phyloP scores from a whole-genome alignment of 1,284 basidiomycete species.

The Ceratobasidium theobromae region DNA sequence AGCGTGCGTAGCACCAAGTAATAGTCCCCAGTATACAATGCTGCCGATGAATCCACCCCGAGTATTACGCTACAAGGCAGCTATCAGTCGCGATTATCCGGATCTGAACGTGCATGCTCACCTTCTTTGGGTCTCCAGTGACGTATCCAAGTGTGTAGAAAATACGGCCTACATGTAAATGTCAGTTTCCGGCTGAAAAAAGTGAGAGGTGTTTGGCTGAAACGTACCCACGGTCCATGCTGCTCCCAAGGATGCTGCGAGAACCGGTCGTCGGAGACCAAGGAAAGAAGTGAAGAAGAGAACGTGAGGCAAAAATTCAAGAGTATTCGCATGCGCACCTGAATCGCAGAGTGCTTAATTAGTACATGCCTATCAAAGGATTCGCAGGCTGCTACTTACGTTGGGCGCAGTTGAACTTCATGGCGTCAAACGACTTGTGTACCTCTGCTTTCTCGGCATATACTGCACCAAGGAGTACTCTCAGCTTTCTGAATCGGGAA shows the following conservation, averaged over 20 bases:
- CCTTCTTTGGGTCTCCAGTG: conserved; percentile 21
- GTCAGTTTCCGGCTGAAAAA: neutral
- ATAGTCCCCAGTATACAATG: neutral
- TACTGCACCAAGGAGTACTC: conserved; percentile 6
- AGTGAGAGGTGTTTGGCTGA: neutral
- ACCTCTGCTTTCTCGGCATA: conserved; percentile 35
- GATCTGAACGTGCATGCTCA: neutral
- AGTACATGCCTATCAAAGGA: neutral
- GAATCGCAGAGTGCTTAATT: neutral
- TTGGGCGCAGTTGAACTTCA: conserved; percentile 34
- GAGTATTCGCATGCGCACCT: conserved; percentile 22
- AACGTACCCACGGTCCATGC: conserved; percentile 1
- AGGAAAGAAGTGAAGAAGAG: conserved; percentile 17
- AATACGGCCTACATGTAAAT: neutral
- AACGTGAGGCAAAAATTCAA: conserved; percentile 10
- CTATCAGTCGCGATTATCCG: neutral
- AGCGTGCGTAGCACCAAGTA: neutral
- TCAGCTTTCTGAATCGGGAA: neutral
- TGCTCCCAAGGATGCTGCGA: conserved; percentile 23
- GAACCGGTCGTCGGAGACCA: conserved; percentile 5
- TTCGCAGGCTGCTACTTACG: neutral
- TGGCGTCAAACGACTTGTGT: conserved; percentile 30
- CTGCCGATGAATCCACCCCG: conserved; percentile 8
- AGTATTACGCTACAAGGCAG: conserved; percentile 9
- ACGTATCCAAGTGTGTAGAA: conserved; percentile 21